Evolutionary conservation across 805 yeast species (phyloP).

Genomic region (Yarrowia bubula): DNA sequence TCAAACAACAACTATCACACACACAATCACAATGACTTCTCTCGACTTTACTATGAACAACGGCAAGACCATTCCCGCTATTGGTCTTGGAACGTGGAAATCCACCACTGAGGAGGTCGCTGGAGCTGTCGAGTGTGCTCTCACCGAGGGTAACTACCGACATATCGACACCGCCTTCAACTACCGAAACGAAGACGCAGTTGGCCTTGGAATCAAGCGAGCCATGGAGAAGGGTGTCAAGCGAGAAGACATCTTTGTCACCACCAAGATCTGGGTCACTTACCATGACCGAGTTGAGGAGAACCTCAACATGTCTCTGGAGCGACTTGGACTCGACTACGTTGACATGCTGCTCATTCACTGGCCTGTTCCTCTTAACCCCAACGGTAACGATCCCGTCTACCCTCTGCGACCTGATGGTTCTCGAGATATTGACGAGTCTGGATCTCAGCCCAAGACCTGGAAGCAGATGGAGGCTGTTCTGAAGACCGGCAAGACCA

Average conservation of each 20-base stretch:
- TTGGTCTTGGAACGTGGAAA: constrained; percentile 68
- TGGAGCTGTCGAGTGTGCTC: constrained; percentile 48
- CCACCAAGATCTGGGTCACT: constrained; percentile 60
- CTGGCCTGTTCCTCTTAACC: constrained; percentile 53
- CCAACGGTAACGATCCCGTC: constrained; percentile 28
- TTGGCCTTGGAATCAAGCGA: constrained; percentile 53
- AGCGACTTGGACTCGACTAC: constrained; percentile 55
- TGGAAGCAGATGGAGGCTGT: constrained; percentile 64
- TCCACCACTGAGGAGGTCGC: constrained; percentile 50
- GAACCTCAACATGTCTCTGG: constrained; percentile 53
- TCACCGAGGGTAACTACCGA: constrained; percentile 58
- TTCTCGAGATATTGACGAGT: constrained; percentile 40
- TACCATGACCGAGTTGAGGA: constrained; percentile 43
- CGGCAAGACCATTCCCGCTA: constrained; percentile 60
- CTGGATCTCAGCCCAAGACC: constrained; percentile 47
- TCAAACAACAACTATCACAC: background rate
- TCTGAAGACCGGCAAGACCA: constrained; percentile 45
- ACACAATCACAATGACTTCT: constrained; percentile 10
- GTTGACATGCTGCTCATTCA: constrained; percentile 66
- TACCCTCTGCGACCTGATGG: constrained; percentile 45
- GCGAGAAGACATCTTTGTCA: constrained; percentile 56
- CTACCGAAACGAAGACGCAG: constrained; percentile 65
- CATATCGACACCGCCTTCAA: constrained; percentile 74
- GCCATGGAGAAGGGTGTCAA: constrained; percentile 45
- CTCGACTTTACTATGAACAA: constrained; percentile 48